Conservation (phyloP, 2,329 filamentous ascomycete genomes). For the Xylaria arbuscula region DNA sequence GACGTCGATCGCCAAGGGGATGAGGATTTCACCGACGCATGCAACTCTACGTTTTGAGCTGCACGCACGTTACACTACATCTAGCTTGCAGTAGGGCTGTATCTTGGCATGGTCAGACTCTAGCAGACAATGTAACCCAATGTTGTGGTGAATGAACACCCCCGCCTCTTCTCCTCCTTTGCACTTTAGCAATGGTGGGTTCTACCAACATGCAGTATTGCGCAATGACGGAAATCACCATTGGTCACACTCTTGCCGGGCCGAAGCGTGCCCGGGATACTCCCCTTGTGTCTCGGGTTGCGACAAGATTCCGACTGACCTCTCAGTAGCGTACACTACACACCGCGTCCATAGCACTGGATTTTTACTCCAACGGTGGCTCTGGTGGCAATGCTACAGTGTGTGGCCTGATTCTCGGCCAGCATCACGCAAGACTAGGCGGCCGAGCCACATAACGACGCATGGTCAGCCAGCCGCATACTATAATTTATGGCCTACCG, state of each 20-base stretch:
- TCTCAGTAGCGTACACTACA: background rate
- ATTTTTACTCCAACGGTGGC: constrained; percentile 7
- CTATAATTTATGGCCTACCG: constrained; percentile 14
- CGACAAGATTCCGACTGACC: constrained; percentile 1
- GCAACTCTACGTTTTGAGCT: constrained; percentile 37
- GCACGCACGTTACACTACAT: constrained; percentile 35
- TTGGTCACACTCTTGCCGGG: constrained; percentile 27
- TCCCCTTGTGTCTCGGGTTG: constrained; percentile 15
- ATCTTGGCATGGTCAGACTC: constrained; percentile 32
- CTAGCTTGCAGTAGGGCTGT: constrained; percentile 32
- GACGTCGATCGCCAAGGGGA: constrained; percentile 20
- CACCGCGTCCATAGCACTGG: constrained; percentile 17
- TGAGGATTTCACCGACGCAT: constrained; percentile 35
- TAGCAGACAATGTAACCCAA: constrained; percentile 24
- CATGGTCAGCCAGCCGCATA: constrained; percentile 28
- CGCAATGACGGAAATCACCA: constrained; percentile 11
- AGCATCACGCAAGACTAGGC: constrained; percentile 27
- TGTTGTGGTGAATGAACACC: constrained; percentile 16
- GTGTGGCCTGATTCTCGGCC: constrained; percentile 30
- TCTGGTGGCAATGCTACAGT: constrained; percentile 32
- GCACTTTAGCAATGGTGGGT: constrained; percentile 10
- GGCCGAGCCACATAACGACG: constrained; percentile 28
- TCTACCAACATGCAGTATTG: constrained; percentile 23
- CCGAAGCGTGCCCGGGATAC: constrained; percentile 28
- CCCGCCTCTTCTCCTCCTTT: background rate